Evolutionary conservation across 1,284 basidiomycete species (phyloP).

Genomic region (Malassezia pachydermatis): DNA sequence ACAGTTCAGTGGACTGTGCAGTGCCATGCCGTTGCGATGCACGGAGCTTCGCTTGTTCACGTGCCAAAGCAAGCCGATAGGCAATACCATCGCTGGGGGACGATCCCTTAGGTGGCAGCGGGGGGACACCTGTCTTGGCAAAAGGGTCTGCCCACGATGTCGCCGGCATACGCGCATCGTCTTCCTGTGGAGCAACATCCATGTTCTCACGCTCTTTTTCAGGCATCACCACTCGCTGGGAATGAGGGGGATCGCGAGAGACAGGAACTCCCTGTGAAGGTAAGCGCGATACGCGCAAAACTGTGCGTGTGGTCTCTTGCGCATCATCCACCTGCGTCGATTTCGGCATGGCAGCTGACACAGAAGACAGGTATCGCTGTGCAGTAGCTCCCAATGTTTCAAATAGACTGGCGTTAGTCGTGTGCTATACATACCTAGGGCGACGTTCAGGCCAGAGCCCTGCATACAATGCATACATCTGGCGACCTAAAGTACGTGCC

Average conservation of each 20-base stretch:
- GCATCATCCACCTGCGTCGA: background rate
- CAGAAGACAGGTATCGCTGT: conserved; percentile 10
- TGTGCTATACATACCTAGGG: conserved; percentile 48
- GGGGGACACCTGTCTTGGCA: background rate
- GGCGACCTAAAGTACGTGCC: conserved; percentile 50
- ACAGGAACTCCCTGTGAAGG: background rate
- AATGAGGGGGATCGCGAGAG: background rate
- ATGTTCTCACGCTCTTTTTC: background rate
- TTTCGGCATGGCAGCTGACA: background rate
- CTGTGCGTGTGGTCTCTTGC: too few relatives aligned
- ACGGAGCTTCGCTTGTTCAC: conserved; percentile 9
- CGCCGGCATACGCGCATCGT: too few relatives aligned
- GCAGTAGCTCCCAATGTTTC: conserved; percentile 6
- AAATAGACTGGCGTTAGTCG: background rate
- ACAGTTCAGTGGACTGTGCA: background rate
- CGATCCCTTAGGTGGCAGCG: conserved; percentile 1
- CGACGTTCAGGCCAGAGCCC: conserved; percentile 51
- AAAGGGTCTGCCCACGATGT: conserved; percentile 4
- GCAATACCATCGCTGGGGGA: conserved; percentile 17
- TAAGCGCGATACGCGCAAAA: too few relatives aligned
- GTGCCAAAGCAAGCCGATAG: conserved; percentile 15
- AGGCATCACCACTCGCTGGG: background rate
- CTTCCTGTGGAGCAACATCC: background rate
- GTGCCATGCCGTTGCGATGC: conserved; percentile 1
- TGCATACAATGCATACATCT: conserved; percentile 49